Base-by-base conservation (phyloP, 2,329 filamentous ascomycete genomes). In the Monilinia polystroma region DNA sequence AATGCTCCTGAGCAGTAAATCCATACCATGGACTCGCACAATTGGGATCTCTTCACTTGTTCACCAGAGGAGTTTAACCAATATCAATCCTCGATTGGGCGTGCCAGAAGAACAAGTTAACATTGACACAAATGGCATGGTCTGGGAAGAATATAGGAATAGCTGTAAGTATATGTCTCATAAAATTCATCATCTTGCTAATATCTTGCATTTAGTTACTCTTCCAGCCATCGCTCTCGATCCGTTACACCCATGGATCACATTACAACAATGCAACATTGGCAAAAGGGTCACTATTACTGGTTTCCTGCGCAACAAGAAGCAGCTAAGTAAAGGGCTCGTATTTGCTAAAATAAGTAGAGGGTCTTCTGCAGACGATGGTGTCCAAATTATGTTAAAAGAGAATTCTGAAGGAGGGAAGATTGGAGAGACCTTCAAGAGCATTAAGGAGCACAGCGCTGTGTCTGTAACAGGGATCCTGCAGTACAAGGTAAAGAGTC, bases 291-390 rank as follows among this genome's bases (percentile, higher is more conserved):
- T 90, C 43, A 81, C 81, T 0, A 76, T 91, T 0, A 83, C 88
- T 76, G 93, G 93, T 26, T 95, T 93, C 72, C 78, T 97, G 0
- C 86, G 87, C 35, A 86, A 86, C 68, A 83, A 87, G 41, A 84
- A 86, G 69, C 86, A 91, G 72, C 81, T 93, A 29, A 87, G 87
- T 38, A 87, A 87, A 64, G 86, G 84, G 51, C 80, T 96, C 26
- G 85, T 85, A 2, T 97, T 97, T 74, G 88, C 88, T 58, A 83
- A 89, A 45, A 32, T 76, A 51, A 47, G 45, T 32, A 64, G 67
- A 53, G 68, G 68, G 18, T 62, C 75, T 87, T 47, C 78, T 77
- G 35, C 35, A 23, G 26, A 32, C n/a, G 10, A 49, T 7, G 64
- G 56, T 35, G 76, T 87, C 6, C 73, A 75, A 41, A 16, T 69